phyloP scores from a whole-genome alignment of 129 eudicot species.

The Flaveria linearis region DNA sequence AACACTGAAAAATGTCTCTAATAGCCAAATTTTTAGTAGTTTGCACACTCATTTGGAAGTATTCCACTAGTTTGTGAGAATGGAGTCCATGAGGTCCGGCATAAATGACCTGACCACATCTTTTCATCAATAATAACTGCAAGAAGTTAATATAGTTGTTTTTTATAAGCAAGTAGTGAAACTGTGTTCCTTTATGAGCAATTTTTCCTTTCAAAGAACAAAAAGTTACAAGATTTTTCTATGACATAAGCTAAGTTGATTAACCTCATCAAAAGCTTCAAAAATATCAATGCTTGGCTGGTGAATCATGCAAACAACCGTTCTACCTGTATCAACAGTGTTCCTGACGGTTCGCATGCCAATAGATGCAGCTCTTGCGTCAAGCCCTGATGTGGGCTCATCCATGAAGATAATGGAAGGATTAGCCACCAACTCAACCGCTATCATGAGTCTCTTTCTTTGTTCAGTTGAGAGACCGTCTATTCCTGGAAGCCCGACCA shows the following conservation, averaged over 20 bases:
- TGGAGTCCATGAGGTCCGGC: constrained; percentile 73
- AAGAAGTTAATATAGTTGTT: neutral
- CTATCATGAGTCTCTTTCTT: constrained; percentile 70
- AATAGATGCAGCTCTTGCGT: constrained; percentile 39
- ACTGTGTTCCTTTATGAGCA: no score
- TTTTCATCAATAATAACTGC: constrained; percentile 74
- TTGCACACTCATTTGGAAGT: constrained; percentile 47
- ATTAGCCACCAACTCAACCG: constrained; percentile 40
- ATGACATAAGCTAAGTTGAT: no score
- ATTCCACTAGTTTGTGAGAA: constrained; percentile 59
- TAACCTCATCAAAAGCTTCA: constrained; percentile 87
- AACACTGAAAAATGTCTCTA: neutral
- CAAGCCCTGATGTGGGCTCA: constrained; percentile 34
- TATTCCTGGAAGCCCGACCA: constrained; percentile 80
- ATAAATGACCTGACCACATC: constrained; percentile 76
- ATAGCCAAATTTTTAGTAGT: neutral
- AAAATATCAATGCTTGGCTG: constrained; percentile 93
- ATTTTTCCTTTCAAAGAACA: no score
- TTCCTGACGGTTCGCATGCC: constrained; percentile 51
- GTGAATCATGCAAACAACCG: constrained; percentile 91
- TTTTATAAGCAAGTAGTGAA: no score
- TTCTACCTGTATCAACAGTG: constrained; percentile 85
- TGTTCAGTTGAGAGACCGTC: constrained; percentile 82
- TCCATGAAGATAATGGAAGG: constrained; percentile 63
- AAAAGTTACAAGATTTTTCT: no score